phyloP scores from a whole-genome alignment of 1,284 basidiomycete species.

The Cystobasidium sp. region DNA sequence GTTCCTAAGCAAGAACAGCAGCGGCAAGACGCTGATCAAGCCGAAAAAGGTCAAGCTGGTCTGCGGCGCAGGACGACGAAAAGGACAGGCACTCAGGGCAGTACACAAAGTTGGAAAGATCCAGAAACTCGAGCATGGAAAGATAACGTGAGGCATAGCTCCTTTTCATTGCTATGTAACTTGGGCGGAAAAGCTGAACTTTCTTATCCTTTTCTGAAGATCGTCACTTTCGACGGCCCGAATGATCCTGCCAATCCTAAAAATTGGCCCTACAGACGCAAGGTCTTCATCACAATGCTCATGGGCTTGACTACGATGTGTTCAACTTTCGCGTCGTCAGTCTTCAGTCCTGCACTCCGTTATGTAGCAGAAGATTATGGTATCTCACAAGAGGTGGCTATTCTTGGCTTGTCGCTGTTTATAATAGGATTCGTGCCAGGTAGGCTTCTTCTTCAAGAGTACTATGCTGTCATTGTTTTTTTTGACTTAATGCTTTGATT shows the following conservation, averaged over 20 bases:
- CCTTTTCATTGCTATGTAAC: neutral
- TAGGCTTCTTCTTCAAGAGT: neutral
- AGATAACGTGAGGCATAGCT: conserved; percentile 20
- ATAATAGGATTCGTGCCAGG: conserved; percentile 67
- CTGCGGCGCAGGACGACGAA: neutral
- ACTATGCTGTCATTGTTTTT: too few species aligned
- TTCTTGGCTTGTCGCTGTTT: conserved; percentile 63
- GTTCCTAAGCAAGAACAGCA: neutral
- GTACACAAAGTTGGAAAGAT: conserved; percentile 2
- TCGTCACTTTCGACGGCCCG: conserved; percentile 40
- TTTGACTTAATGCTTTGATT: too few species aligned
- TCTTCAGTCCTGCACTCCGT: conserved; percentile 68
- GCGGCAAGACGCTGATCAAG: neutral
- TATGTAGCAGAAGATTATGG: conserved; percentile 65
- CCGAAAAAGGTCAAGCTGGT: conserved; percentile 28
- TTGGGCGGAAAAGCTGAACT: neutral
- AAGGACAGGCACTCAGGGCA: conserved; percentile 5
- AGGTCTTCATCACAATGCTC: conserved; percentile 46
- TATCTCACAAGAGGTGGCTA: conserved; percentile 64
- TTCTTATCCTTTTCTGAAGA: neutral
- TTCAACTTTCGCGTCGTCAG: conserved; percentile 69
- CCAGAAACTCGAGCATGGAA: conserved; percentile 32
- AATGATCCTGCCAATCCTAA: conserved; percentile 66
- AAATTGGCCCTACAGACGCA: conserved; percentile 58
- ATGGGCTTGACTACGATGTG: conserved; percentile 48